Percentiles rank a stretch among this genome's conserved stretches.
phyloP scores from a whole-genome alignment of 2,329 filamentous ascomycete genomes.

The Beauveria sp. region DNA sequence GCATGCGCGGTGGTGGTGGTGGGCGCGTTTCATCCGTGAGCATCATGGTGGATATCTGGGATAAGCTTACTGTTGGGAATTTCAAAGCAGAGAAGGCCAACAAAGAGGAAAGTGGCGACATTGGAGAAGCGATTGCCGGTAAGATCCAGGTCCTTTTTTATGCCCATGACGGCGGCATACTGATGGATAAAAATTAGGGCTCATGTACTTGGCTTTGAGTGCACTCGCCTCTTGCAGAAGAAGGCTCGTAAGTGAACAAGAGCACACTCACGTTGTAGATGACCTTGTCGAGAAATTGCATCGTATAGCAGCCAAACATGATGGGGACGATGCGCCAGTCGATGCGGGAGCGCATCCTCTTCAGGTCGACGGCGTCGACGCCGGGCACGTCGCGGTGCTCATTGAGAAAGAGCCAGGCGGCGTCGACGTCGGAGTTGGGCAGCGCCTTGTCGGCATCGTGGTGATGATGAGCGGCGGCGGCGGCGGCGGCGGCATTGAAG shows the following conservation, averaged over 20 bases:
- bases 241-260: too few species aligned
- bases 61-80: conserved; percentile 40
- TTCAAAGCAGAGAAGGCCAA: conserved; percentile 45
- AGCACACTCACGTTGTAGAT: conserved; percentile 9
- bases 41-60: background rate
- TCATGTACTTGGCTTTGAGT: too few species aligned
- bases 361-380: conserved; percentile 15
- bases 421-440: conserved; percentile 22
- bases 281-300: conserved; percentile 13
- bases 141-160: conserved; percentile 43
- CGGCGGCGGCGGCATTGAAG: background rate
- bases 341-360: conserved; percentile 13
- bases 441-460: background rate
- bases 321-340: conserved; percentile 16
- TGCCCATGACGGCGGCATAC: conserved; percentile 54
- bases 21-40: background rate
- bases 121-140: conserved; percentile 48
- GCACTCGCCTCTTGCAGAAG: too few species aligned
- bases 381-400: conserved; percentile 24
- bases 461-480: background rate
- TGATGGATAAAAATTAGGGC: conserved; percentile 16
- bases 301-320: conserved; percentile 15
- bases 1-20: background rate
- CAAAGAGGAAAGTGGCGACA: conserved; percentile 48
- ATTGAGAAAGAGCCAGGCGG: conserved; percentile 29